Evolutionary conservation across 805 yeast species (phyloP), one percentile per base, ranked within the genome.

Genomic region (Candida coleopterorum): DNA sequence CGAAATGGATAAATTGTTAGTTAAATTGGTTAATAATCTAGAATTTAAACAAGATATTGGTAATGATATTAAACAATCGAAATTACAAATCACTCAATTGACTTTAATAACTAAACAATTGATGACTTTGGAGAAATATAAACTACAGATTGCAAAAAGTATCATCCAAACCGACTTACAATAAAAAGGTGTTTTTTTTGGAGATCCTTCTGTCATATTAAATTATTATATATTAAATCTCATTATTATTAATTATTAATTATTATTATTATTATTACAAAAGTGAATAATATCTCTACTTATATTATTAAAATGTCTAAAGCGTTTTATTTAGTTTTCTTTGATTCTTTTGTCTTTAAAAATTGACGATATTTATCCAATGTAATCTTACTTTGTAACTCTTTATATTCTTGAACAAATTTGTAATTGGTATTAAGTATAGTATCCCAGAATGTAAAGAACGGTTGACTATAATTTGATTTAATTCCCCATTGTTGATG

Each of bases 401-500:
- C 71, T 49, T 72, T 74, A 62, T 85, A 86, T 38, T 73, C 74
- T 44, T 80, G 75, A 75, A 55, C 55, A 40, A 67, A 64, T 45
- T 76, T 68, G 62, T 81, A 89, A 52, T 81, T 79, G 2, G 97
- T 87, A 38, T 78, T 75, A 39, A 75, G 72, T 33, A 80, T 44
- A 35, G 64, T 63, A 60, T 93, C 98, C 98, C 98, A 93, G 54
- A 87, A 79, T 2, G 87, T 82, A 64, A 93, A 93, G 66, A 90
- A 93, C 4, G 98, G 98, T 69, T 93, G 98, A 10, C 94, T 81
- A 54, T 81, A 93, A 65, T 93, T 93, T 39, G 82, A 79, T 68
- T 87, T 87, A 63, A 93, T 79, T 25, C 98, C 98, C 71, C 90
- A 93, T 50, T 77, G 79, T 70, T 93, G 98, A 62, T 93, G 98